phyloP scores from a whole-genome alignment of 2,329 filamentous ascomycete genomes.

The Colletotrichum eremochloae region DNA sequence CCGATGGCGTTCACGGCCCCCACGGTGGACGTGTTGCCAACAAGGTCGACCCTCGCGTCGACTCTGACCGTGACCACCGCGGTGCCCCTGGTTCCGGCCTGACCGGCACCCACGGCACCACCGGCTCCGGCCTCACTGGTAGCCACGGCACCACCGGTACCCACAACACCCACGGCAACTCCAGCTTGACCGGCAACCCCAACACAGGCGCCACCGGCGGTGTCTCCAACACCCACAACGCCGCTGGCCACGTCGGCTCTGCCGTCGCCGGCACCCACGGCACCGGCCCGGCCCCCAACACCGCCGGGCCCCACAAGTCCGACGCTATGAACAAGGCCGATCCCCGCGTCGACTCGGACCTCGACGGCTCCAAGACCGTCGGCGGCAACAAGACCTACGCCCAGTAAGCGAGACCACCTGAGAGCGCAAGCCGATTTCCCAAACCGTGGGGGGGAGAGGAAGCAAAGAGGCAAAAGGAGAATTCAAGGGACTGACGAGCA shows the following conservation, averaged over 20 bases:
- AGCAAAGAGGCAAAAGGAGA: neutral
- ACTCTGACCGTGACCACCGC: conserved; percentile 44
- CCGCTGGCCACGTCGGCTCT: conserved; percentile 45
- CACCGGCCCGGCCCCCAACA: conserved; percentile 51
- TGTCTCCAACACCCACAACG: conserved; percentile 36
- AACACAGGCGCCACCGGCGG: conserved; percentile 37
- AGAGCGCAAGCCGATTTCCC: conserved; percentile 21
- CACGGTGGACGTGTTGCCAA: no score
- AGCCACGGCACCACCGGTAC: conserved; percentile 41
- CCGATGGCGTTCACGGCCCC: conserved; percentile 4
- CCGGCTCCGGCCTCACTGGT: conserved; percentile 46
- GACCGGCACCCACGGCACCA: conserved; percentile 47
- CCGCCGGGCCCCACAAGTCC: conserved; percentile 61
- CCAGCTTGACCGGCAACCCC: conserved; percentile 29
- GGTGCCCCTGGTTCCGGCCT: conserved; percentile 45
- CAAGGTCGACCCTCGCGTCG: no score
- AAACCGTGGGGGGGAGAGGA: conserved; percentile 26
- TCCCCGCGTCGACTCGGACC: conserved; percentile 67
- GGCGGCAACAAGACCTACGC: conserved; percentile 65
- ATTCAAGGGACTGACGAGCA: conserved; percentile 33
- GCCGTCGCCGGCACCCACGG: conserved; percentile 34
- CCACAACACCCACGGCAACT: conserved; percentile 35
- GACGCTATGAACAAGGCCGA: conserved; percentile 68
- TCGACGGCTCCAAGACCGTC: conserved; percentile 66
- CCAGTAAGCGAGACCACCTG: conserved; percentile 49